Percentiles rank a stretch among this genome's conserved stretches.
phyloP scores from a whole-genome alignment of 768 basidiomycete genomes.

The Strobilomyces dryophilus region DNA sequence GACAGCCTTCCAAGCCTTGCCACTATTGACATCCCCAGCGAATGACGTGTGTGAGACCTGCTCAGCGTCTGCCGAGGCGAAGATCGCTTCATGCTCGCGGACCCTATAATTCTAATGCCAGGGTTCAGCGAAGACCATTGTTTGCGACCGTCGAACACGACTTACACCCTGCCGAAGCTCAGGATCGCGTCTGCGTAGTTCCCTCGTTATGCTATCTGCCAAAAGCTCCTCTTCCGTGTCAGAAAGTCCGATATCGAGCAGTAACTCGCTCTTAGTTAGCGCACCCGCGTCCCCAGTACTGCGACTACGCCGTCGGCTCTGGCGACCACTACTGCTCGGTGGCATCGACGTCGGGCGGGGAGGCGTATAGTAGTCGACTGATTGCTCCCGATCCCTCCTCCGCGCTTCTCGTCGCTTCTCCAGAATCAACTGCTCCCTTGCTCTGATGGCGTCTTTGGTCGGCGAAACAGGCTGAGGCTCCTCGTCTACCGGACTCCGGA shows the following conservation, averaged over 20 bases:
- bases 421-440: slow-evolving; percentile 63
- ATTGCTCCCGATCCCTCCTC: slow-evolving; percentile 47
- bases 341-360: slow-evolving; percentile 24
- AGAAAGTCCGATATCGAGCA: slow-evolving; percentile 36
- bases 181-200: slow-evolving; percentile 56
- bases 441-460: slow-evolving; percentile 63
- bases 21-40: slow-evolving; percentile 79
- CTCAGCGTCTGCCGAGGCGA: slow-evolving; percentile 72
- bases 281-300: slow-evolving; percentile 73
- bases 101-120: slow-evolving; percentile 69
- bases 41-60: slow-evolving; percentile 65
- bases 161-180: slow-evolving; percentile 26
- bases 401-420: slow-evolving; percentile 66
- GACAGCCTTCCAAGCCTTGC: slow-evolving; percentile 82
- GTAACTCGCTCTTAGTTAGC: slow-evolving; percentile 28
- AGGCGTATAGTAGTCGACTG: slow-evolving; percentile 33
- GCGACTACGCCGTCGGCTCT: slow-evolving; percentile 64
- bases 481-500: slow-evolving; percentile 31
- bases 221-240: slow-evolving; percentile 52
- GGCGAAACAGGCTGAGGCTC: slow-evolving; percentile 40
- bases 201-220: slow-evolving; percentile 68
- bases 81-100: slow-evolving; percentile 75
- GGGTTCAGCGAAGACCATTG: background rate
- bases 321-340: slow-evolving; percentile 37
- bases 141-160: background rate